Conservation (phyloP, 1,139 yeast species). For the Suhomyces atakaporum region DNA sequence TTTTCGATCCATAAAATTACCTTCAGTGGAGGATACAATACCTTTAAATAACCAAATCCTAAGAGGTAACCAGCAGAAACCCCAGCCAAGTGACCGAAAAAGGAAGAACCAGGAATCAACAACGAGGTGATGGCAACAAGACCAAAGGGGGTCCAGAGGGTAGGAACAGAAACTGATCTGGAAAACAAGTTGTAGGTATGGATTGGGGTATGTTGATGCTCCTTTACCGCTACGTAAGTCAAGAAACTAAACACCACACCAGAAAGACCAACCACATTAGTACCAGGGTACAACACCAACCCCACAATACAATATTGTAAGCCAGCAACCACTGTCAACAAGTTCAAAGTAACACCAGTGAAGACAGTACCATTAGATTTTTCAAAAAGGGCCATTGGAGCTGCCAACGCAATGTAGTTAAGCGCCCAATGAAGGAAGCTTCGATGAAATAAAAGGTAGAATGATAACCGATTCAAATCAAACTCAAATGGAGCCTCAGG, state of each 20-base stretch:
- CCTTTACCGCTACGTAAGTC: conserved; percentile 64
- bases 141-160: conserved; percentile 60
- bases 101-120: conserved; percentile 63
- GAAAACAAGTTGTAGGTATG: conserved; percentile 27
- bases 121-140: conserved; percentile 52
- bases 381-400: conserved; percentile 74
- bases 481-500: conserved; percentile 60
- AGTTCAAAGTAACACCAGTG: conserved; percentile 80
- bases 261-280: conserved; percentile 64
- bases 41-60: conserved; percentile 57
- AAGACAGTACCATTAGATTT: conserved; percentile 78
- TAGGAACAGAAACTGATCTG: conserved; percentile 52
- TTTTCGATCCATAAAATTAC: conserved; percentile 67
- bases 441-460: conserved; percentile 74
- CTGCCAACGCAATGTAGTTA: conserved; percentile 58
- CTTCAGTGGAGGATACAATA: conserved; percentile 66
- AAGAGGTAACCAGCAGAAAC: conserved; percentile 46
- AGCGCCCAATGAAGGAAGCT: conserved; percentile 62
- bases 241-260: conserved; percentile 77
- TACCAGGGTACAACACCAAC: conserved; percentile 51
- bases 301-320: conserved; percentile 64
- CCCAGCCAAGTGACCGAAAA: conserved; percentile 67
- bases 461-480: conserved; percentile 65
- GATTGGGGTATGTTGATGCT: conserved; percentile 53
- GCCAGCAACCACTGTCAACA: conserved; percentile 71